phyloP scores from a whole-genome alignment of 169 alveolate genomes.

The Eimeria necatrix region DNA sequence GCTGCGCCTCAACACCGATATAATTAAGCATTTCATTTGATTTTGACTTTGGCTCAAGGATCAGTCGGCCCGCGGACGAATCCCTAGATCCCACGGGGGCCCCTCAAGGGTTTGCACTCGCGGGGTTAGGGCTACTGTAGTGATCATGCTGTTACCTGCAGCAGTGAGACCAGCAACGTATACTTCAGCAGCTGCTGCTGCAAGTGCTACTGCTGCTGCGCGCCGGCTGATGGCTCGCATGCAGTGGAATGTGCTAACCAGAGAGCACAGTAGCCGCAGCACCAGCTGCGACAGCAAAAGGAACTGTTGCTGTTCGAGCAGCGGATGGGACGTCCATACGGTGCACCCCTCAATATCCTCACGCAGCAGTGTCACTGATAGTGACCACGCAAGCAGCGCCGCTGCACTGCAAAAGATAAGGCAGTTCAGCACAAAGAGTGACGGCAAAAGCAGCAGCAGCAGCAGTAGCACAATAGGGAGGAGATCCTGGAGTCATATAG shows the following conservation, averaged over 20 bases:
- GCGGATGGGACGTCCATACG: too few relatives aligned
- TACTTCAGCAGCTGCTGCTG: too few relatives aligned
- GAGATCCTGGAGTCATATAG: conserved; percentile 1
- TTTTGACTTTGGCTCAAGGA: too few relatives aligned
- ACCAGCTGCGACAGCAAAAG: conserved; percentile 21
- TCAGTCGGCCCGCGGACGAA: too few relatives aligned
- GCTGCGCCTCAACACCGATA: too few relatives aligned
- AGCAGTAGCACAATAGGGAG: not conserved
- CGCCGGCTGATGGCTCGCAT: not conserved
- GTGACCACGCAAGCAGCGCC: not conserved
- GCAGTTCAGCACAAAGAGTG: not conserved
- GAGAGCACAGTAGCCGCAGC: not conserved
- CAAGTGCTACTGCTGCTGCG: not conserved
- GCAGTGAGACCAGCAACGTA: not conserved
- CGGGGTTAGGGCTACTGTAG: not conserved
- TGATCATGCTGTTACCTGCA: not conserved
- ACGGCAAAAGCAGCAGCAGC: not conserved
- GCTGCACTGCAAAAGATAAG: not conserved
- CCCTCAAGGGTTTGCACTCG: not conserved
- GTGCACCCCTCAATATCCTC: too few relatives aligned
- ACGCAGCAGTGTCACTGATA: too few relatives aligned
- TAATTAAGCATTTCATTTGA: too few relatives aligned
- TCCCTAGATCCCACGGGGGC: too few relatives aligned
- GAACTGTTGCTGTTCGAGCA: not conserved
- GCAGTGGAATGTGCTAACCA: not conserved